Evolutionary conservation across 2,329 filamentous ascomycete species (phyloP).

Genomic region (Botrytis porri): DNA sequence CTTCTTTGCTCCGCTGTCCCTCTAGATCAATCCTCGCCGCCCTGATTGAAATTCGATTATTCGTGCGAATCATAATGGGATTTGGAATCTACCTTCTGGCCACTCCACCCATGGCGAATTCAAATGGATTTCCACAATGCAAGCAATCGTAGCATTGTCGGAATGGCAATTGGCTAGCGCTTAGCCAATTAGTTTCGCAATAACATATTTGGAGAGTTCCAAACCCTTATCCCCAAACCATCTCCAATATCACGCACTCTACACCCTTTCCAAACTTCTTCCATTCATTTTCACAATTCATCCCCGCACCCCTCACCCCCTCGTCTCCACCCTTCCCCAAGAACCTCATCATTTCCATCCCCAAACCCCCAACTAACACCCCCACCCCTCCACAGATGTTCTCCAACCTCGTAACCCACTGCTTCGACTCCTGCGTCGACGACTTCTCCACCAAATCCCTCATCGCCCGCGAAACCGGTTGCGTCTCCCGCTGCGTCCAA

Average conservation of each 20-base stretch:
- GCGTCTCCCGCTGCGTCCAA: constrained; percentile 90
- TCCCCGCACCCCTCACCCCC: too few relatives aligned
- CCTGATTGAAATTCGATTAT: not conserved
- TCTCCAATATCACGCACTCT: not conserved
- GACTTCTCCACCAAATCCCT: constrained; percentile 98
- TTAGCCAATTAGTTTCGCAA: too few relatives aligned
- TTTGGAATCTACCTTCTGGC: not conserved
- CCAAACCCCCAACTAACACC: not conserved
- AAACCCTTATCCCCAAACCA: not conserved
- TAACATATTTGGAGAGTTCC: not conserved
- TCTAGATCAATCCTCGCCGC: not conserved
- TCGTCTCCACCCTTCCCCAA: not conserved
- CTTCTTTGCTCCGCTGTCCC: not conserved
- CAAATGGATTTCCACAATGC: not conserved
- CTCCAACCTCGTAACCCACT: constrained; percentile 73
- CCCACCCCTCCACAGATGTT: constrained; percentile 47
- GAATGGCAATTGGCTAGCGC: not conserved
- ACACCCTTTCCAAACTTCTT: too few relatives aligned
- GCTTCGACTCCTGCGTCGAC: constrained; percentile 96
- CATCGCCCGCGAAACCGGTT: constrained; percentile 81
- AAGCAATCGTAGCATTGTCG: not conserved
- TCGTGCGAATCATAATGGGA: not conserved
- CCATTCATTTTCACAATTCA: too few relatives aligned
- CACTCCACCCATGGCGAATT: not conserved
- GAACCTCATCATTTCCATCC: too few relatives aligned